These are phyloP conservation scores for Reutealis trisperma DNA, from an alignment of 345 rosid genomes.

Conservation along the genomic window DNA sequence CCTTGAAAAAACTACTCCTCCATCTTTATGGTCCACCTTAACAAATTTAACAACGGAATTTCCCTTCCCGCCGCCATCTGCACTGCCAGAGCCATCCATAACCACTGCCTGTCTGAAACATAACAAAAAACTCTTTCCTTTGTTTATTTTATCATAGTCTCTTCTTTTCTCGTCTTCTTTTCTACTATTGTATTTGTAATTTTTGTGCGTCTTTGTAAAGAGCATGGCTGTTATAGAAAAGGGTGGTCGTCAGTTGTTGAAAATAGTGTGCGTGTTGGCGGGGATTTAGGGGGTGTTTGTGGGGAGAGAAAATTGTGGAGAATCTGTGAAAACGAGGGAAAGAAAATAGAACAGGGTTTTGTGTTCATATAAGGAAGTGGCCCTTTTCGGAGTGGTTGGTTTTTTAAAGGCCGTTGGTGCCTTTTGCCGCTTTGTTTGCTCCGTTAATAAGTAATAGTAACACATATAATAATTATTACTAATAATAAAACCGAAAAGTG, in stretches of 20 bases:
- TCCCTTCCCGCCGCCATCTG: background rate
- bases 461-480: no score
- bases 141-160: background rate
- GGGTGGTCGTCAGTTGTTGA: background rate
- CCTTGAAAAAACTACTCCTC: conserved; percentile 5
- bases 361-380: no score
- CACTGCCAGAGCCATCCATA: background rate
- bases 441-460: background rate
- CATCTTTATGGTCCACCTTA: background rate
- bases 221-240: background rate
- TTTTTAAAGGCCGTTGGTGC: background rate
- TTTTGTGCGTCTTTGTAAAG: background rate
- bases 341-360: no score
- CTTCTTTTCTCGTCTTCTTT: background rate
- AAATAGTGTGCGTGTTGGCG: conserved; percentile 4
- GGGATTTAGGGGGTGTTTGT: conserved; percentile 32
- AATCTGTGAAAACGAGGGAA: conserved; percentile 29
- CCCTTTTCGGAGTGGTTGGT: background rate
- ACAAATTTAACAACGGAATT: background rate
- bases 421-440: conserved; percentile 18
- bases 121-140: conserved; percentile 4
- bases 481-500: no score
- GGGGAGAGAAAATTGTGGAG: conserved; percentile 23
- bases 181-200: no score
- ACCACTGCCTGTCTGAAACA: conserved; percentile 27